Evolutionary conservation across 2,329 filamentous ascomycete species (phyloP).

Genomic region (Microdochium bolleyi): DNA sequence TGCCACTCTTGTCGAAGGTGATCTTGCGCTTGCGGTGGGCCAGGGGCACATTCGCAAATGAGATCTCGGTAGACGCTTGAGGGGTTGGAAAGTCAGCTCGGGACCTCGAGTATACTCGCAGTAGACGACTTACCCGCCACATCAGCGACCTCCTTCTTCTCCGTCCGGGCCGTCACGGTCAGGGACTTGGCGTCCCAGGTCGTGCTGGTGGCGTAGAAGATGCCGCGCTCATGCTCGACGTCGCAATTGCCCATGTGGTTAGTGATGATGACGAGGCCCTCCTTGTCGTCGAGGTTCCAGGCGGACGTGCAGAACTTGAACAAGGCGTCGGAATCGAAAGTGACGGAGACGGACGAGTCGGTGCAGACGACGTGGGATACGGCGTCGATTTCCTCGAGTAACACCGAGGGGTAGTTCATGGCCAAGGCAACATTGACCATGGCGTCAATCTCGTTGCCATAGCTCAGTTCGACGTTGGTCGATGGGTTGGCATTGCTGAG

Average conservation of each 20-base stretch:
- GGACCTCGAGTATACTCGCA: not conserved
- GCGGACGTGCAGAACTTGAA: conserved; percentile 5
- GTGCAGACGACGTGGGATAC: conserved; percentile 20
- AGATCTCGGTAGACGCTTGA: conserved; percentile 2
- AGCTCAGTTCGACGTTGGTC: too few relatives aligned
- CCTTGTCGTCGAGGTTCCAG: conserved; percentile 13
- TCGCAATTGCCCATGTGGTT: conserved; percentile 33
- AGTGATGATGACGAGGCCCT: conserved; percentile 27
- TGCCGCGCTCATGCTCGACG: conserved; percentile 26
- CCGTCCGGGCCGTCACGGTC: conserved; percentile 20
- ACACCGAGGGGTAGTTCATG: conserved; percentile 18
- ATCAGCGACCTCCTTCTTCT: conserved; percentile 20
- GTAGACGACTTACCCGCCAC: conserved; percentile 22
- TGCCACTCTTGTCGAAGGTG: conserved; percentile 10
- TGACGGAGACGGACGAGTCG: conserved; percentile 15
- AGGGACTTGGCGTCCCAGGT: conserved; percentile 15
- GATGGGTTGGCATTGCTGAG: too few relatives aligned
- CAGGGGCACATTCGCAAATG: too few relatives aligned
- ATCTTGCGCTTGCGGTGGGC: too few relatives aligned
- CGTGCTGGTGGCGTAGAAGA: conserved; percentile 24
- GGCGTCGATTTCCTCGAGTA: conserved; percentile 21
- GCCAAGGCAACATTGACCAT: conserved; percentile 12
- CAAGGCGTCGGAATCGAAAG: conserved; percentile 13
- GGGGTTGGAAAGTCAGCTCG: conserved; percentile 15
- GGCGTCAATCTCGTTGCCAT: too few relatives aligned